Evolutionary conservation across 2,329 filamentous ascomycete genomes (phyloP).

Genomic region (Periconia macrospinosa): DNA sequence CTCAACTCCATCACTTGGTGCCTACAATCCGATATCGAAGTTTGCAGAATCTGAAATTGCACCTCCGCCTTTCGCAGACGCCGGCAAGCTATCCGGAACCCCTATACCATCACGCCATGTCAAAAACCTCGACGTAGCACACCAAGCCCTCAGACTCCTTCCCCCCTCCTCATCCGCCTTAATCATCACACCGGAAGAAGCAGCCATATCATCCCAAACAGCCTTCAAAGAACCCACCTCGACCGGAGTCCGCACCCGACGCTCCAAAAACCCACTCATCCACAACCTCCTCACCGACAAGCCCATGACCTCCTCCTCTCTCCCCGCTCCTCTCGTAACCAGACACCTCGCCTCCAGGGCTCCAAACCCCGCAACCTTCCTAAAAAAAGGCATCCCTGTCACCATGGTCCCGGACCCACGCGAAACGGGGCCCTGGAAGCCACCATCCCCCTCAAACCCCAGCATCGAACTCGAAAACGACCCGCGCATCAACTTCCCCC

Average conservation of each 20-base stretch:
- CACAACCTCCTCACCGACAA: conserved; percentile 97
- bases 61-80: conserved; percentile 16
- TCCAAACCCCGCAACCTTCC: conserved; percentile 70
- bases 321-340: conserved; percentile 60
- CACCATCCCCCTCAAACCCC: conserved; percentile 61
- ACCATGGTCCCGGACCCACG: conserved; percentile 77
- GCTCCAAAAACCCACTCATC: conserved; percentile 80
- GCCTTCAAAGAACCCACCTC: conserved; percentile 21
- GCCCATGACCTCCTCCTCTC: conserved; percentile 85
- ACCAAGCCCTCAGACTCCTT: conserved; percentile 70
- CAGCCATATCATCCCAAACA: conserved; percentile 61
- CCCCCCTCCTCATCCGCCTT: conserved; percentile 84
- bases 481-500: conserved; percentile 77
- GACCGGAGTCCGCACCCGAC: conserved; percentile 57
- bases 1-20: conserved; percentile 18
- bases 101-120: conserved; percentile 51
- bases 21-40: conserved; percentile 50
- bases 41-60: conserved; percentile 40
- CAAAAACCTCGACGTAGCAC: conserved; percentile 74
- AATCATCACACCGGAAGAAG: conserved; percentile 83
- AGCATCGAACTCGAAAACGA: conserved; percentile 72
- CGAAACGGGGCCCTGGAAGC: conserved; percentile 64
- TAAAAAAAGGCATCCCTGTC: conserved; percentile 89
- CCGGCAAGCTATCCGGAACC: conserved; percentile 14
- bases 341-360: conserved; percentile 31